A percentile compares a stretch with the other conserved stretches of the same genome.
Conservation (phyloP, 1,139 yeast genomes). For the Yamadazyma pseudoaaseri region DNA sequence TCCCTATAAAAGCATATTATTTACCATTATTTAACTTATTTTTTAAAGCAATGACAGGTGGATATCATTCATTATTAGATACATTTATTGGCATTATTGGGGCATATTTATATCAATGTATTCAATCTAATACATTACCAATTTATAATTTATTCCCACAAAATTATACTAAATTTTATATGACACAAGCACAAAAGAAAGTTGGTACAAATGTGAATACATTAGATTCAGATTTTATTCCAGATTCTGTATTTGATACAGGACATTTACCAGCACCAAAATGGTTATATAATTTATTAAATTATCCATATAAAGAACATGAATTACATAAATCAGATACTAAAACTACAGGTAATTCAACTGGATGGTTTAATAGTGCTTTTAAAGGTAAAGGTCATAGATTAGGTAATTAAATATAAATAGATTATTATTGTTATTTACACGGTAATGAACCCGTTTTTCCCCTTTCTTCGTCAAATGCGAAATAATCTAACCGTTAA, state of each 20-base stretch:
- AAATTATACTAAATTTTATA: slow-evolving; percentile 31
- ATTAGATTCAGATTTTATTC: slow-evolving; percentile 21
- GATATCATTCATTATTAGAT: slow-evolving; percentile 36
- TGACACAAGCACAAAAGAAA: slow-evolving; percentile 22
- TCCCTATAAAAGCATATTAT: slow-evolving; percentile 59
- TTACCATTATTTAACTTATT: slow-evolving; percentile 56
- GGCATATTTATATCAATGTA: slow-evolving; percentile 60
- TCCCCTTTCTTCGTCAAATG: neutral
- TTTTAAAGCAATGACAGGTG: slow-evolving; percentile 45
- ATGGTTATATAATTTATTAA: slow-evolving; percentile 31
- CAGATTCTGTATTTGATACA: slow-evolving; percentile 38
- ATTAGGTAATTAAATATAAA: slow-evolving; percentile 5
- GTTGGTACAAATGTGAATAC: slow-evolving; percentile 28
- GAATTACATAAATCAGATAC: neutral
- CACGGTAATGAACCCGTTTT: neutral
- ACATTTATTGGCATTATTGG: slow-evolving; percentile 50
- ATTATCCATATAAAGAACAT: slow-evolving; percentile 24
- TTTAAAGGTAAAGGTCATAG: slow-evolving; percentile 8
- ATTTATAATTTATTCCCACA: slow-evolving; percentile 44
- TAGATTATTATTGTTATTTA: neutral
- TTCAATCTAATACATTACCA: slow-evolving; percentile 53
- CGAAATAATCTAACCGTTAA: neutral
- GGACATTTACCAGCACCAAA: slow-evolving; percentile 46
- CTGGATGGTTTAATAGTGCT: slow-evolving; percentile 4
- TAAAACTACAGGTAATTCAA: slow-evolving; percentile 1